Conservation (phyloP, 805 yeast genomes). For the Saccharomyces eubayanus region DNA sequence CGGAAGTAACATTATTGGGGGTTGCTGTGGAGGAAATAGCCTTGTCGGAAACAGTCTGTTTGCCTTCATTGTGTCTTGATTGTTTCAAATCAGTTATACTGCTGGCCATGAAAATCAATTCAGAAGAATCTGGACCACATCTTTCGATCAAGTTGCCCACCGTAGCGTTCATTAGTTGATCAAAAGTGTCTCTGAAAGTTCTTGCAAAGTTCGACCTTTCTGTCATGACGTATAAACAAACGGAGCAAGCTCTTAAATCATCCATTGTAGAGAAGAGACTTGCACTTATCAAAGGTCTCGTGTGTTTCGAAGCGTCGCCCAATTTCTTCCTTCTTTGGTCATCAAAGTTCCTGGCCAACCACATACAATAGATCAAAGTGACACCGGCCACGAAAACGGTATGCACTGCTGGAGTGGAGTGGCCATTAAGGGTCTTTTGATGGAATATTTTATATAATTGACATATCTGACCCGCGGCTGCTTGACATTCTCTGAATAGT, state of each 20-base stretch:
- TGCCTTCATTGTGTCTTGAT: not conserved
- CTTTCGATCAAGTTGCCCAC: constrained; percentile 52
- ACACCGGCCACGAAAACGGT: constrained; percentile 64
- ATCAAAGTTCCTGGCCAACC: constrained; percentile 56
- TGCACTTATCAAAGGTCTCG: constrained; percentile 50
- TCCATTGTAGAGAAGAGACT: constrained; percentile 48
- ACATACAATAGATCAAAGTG: constrained; percentile 55
- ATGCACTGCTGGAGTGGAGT: constrained; percentile 58
- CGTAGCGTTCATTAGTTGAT: constrained; percentile 56
- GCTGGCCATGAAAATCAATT: constrained; percentile 35
- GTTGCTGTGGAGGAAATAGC: not conserved
- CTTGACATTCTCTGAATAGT: constrained; percentile 57
- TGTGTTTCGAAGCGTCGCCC: constrained; percentile 53
- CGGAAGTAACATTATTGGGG: not conserved
- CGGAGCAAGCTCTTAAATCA: constrained; percentile 57
- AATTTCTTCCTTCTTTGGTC: constrained; percentile 46
- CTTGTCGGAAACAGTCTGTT: not conserved
- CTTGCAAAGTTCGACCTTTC: constrained; percentile 57
- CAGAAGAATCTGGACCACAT: constrained; percentile 57
- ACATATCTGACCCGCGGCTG: constrained; percentile 64
- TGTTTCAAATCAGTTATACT: not conserved
- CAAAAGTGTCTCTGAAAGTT: constrained; percentile 58
- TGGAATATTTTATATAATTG: constrained; percentile 56
- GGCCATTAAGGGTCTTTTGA: constrained; percentile 53
- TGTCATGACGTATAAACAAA: constrained; percentile 56